Percentiles rank a stretch among this genome's conserved stretches.
phyloP scores from a whole-genome alignment of 345 rosid genomes.

The Acer yangbiense region DNA sequence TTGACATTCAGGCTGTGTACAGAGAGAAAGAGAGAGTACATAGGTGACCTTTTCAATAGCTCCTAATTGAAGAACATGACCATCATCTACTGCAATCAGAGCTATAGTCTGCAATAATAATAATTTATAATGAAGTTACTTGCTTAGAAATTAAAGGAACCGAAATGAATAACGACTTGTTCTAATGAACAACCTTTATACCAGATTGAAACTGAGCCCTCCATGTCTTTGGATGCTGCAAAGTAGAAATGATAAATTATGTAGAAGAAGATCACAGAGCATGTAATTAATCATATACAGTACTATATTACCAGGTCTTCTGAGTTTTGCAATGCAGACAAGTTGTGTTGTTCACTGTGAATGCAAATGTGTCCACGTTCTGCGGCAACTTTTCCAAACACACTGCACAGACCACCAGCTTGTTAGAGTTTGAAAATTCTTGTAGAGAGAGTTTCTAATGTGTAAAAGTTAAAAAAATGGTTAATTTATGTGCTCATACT shows the following conservation, averaged over 20 bases:
- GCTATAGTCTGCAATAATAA: slow-evolving; percentile 15
- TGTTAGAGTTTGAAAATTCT: background rate
- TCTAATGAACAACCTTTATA: slow-evolving; percentile 10
- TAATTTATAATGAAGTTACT: background rate
- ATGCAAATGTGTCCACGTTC: slow-evolving; percentile 5
- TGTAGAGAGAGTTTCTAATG: background rate
- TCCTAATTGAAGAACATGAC: slow-evolving; percentile 20
- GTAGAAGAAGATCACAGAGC: background rate
- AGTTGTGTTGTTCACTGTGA: background rate
- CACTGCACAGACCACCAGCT: slow-evolving; percentile 10
- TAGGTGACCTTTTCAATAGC: slow-evolving; percentile 1
- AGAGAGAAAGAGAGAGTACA: background rate
- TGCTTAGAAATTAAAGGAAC: background rate
- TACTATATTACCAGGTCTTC: background rate
- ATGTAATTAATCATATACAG: background rate
- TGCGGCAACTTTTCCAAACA: slow-evolving; percentile 17
- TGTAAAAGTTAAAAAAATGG: background rate
- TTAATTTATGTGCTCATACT: background rate
- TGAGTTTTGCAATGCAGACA: slow-evolving; percentile 9
- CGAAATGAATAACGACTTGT: background rate
- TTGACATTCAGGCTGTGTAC: background rate
- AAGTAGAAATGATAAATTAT: background rate
- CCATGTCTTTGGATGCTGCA: slow-evolving; percentile 23
- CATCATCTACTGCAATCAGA: slow-evolving; percentile 9
- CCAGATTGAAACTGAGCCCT: slow-evolving; percentile 15